Evolutionary conservation across 345 rosid genomes (phyloP).

Genomic region (Capsella bursapastoris): DNA sequence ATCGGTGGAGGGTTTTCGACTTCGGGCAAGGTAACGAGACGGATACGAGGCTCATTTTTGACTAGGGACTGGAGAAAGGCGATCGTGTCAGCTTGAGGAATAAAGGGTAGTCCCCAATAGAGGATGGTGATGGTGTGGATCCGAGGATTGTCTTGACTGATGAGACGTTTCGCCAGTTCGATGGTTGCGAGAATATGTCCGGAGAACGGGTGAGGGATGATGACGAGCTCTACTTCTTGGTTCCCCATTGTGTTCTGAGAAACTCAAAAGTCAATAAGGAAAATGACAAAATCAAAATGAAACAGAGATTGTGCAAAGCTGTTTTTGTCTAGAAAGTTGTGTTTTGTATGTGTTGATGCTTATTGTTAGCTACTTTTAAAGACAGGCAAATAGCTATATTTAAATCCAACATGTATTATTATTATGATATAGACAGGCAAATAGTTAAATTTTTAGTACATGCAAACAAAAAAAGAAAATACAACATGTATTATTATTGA

Average conservation of each 20-base stretch:
- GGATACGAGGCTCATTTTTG: conserved; percentile 18
- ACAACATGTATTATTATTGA: background rate
- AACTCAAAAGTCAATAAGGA: background rate
- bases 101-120: conserved; percentile 29
- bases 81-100: background rate
- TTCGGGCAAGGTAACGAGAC: conserved; percentile 17
- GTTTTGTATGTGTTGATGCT: background rate
- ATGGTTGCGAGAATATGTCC: conserved; percentile 55
- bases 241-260: conserved; percentile 6
- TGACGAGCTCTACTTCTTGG: conserved; percentile 28
- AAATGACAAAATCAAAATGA: background rate
- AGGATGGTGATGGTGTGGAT: conserved; percentile 34
- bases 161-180: conserved; percentile 51
- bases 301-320: background rate
- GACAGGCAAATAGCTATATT: background rate
- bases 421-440: background rate
- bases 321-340: background rate
- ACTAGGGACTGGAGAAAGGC: conserved; percentile 18
- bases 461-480: background rate
- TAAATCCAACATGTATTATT: background rate
- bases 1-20: conserved; percentile 31
- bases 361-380: background rate
- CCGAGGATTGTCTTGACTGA: conserved; percentile 35
- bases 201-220: conserved; percentile 25
- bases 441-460: background rate